Percentiles rank a stretch among this genome's conserved stretches.
Evolutionary conservation across 2,329 filamentous ascomycete species (phyloP).

Genomic region (Orbilia oligospora): DNA sequence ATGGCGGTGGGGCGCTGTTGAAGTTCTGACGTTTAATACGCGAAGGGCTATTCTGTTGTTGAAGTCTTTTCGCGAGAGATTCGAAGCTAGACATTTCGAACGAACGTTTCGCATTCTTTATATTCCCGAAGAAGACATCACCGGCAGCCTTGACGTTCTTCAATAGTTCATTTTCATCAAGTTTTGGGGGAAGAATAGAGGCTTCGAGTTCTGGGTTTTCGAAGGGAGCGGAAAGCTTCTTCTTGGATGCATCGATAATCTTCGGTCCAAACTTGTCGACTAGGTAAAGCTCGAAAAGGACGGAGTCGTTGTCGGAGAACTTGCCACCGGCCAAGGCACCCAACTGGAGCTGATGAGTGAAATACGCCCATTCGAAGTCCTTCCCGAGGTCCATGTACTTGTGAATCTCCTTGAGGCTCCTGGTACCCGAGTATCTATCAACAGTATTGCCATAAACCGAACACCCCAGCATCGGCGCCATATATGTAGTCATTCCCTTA

Average conservation of each 20-base stretch:
- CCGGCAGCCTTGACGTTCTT: slow-evolving; percentile 4
- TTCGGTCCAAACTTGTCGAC: slow-evolving; percentile 55
- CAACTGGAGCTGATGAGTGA: slow-evolving; percentile 43
- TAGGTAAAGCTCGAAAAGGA: slow-evolving; percentile 50
- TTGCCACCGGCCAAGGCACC: slow-evolving; percentile 28
- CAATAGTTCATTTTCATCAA: slow-evolving; percentile 19
- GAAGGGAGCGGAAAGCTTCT: slow-evolving; percentile 25
- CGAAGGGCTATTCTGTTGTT: slow-evolving; percentile 4
- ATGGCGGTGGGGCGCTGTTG: slow-evolving; percentile 42
- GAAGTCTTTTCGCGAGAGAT: not conserved
- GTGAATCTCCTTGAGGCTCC: slow-evolving; percentile 53
- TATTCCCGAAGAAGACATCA: slow-evolving; percentile 6
- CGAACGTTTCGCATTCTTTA: slow-evolving; percentile 13
- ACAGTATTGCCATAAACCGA: slow-evolving; percentile 47
- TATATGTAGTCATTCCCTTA: slow-evolving; percentile 46
- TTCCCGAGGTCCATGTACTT: slow-evolving; percentile 44
- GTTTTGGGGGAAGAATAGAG: slow-evolving; percentile 41
- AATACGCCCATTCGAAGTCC: slow-evolving; percentile 56
- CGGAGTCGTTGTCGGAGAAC: slow-evolving; percentile 34
- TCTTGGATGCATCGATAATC: slow-evolving; percentile 18
- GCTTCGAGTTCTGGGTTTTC: slow-evolving; percentile 39
- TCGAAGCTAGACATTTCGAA: not conserved
- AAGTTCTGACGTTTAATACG: slow-evolving; percentile 46
- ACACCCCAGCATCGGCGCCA: slow-evolving; percentile 46
- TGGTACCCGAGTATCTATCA: slow-evolving; percentile 40